These are phyloP conservation scores for Aquilaria agallochum DNA, from an alignment of 441 rosid genomes.

Conservation along the genomic window DNA sequence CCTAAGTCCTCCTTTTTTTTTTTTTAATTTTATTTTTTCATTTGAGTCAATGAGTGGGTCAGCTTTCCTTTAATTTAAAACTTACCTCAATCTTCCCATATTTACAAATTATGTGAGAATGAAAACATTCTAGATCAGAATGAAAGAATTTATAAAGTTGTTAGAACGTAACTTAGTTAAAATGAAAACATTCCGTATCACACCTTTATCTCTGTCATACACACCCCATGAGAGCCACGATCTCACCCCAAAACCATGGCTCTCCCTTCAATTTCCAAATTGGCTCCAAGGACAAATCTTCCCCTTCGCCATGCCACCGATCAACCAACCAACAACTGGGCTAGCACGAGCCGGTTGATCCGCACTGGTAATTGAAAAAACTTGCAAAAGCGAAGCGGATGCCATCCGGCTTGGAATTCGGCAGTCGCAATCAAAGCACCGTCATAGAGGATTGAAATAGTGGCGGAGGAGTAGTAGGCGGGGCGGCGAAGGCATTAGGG, in stretches of 20 bases:
- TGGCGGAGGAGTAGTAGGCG: slow-evolving; percentile 60
- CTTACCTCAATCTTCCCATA: too few relatives aligned
- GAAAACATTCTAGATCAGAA: too few relatives aligned
- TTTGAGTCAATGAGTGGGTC: too few relatives aligned
- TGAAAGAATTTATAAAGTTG: too few relatives aligned
- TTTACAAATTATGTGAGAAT: too few relatives aligned
- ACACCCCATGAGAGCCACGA: slow-evolving; percentile 18
- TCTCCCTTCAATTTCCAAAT: slow-evolving; percentile 52
- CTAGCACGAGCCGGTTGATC: slow-evolving; percentile 70
- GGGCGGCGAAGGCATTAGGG: slow-evolving; percentile 54
- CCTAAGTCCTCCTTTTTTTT: too few relatives aligned
- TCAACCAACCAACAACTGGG: slow-evolving; percentile 60
- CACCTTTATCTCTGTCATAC: too few relatives aligned
- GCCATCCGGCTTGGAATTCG: slow-evolving; percentile 62
- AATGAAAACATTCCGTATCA: too few relatives aligned
- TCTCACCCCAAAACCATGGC: slow-evolving; percentile 84
- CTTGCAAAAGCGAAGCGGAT: slow-evolving; percentile 61
- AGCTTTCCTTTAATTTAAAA: too few relatives aligned
- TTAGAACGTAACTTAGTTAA: too few relatives aligned
- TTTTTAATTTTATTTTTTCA: too few relatives aligned
- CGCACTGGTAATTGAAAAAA: slow-evolving; percentile 55
- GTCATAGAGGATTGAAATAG: slow-evolving; percentile 78
- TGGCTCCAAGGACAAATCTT: slow-evolving; percentile 70
- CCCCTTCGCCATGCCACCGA: slow-evolving; percentile 62
- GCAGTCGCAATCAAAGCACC: slow-evolving; percentile 70